Percentiles rank a stretch among this genome's conserved stretches.
Conservation (phyloP, 192 early-diverging fungal genomes). For the Lobosporangium transversale region DNA sequence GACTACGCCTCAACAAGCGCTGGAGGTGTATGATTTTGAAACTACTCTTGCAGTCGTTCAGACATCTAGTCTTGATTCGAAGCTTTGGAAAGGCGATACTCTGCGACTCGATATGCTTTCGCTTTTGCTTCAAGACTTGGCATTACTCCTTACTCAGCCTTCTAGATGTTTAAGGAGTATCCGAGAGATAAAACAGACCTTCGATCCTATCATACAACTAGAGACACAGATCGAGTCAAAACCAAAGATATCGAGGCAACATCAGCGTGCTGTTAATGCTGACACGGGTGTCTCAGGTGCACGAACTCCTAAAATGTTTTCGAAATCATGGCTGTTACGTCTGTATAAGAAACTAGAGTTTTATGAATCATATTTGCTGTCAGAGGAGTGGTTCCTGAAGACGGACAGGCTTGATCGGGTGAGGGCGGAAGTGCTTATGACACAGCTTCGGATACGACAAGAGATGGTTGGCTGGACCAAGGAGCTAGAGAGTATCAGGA, state of each 20-base stretch:
- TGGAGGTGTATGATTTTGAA: constrained; percentile 42
- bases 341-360: constrained; percentile 47
- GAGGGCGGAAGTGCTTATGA: constrained; percentile 34
- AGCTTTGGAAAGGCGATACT: constrained; percentile 48
- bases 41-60: constrained; percentile 40
- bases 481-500: constrained; percentile 16
- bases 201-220: background rate
- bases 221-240: background rate
- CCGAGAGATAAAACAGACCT: constrained; percentile 17
- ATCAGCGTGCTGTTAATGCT: background rate
- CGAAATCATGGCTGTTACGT: constrained; percentile 21
- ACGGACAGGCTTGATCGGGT: constrained; percentile 27
- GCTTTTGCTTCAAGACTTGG: constrained; percentile 29
- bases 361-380: constrained; percentile 38
- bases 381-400: constrained; percentile 15
- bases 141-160: constrained; percentile 24
- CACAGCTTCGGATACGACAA: constrained; percentile 23
- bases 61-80: constrained; percentile 22
- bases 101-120: constrained; percentile 34
- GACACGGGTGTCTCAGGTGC: background rate
- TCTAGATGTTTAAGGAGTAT: constrained; percentile 19
- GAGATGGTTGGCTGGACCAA: constrained; percentile 35
- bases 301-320: background rate
- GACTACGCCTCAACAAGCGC: background rate
- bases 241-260: background rate